phyloP scores from a whole-genome alignment of 2,329 filamentous ascomycete species.

The Diaporthe ilicicola region DNA sequence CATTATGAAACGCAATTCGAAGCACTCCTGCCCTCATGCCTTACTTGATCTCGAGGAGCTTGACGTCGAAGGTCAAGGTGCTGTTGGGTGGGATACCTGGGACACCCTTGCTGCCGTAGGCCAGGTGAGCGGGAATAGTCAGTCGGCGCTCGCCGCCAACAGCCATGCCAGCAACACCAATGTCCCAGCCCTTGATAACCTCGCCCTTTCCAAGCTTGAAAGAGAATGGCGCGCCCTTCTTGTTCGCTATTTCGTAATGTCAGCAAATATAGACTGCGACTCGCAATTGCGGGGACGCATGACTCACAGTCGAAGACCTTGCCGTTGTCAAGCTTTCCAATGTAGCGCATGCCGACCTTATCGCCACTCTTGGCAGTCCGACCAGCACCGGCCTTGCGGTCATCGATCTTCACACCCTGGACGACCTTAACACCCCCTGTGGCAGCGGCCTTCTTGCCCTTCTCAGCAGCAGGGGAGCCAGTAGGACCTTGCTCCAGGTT shows the following conservation, averaged over 20 bases:
- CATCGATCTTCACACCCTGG: slow-evolving; percentile 90
- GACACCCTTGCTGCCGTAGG: slow-evolving; percentile 85
- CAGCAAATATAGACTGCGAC: background rate
- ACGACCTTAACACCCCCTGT: slow-evolving; percentile 78
- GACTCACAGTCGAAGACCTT: slow-evolving; percentile 92
- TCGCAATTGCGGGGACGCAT: background rate
- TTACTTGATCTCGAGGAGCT: slow-evolving; percentile 85
- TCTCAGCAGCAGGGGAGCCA: slow-evolving; percentile 62
- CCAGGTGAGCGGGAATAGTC: slow-evolving; percentile 85
- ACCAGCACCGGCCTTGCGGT: slow-evolving; percentile 91
- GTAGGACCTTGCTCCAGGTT: slow-evolving; percentile 97
- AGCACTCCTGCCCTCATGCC: slow-evolving; percentile 29
- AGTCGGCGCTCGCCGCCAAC: slow-evolving; percentile 93
- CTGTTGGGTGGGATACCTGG: slow-evolving; percentile 93
- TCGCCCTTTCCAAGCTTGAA: slow-evolving; percentile 96
- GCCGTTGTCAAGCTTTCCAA: slow-evolving; percentile 93
- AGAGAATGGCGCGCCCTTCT: slow-evolving; percentile 96
- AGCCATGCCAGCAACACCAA: slow-evolving; percentile 91
- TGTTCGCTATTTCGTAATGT: slow-evolving; percentile 75
- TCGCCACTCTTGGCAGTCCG: slow-evolving; percentile 89
- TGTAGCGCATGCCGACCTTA: slow-evolving; percentile 94
- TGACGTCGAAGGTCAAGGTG: slow-evolving; percentile 90
- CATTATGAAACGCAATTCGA: background rate
- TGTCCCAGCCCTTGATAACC: slow-evolving; percentile 99
- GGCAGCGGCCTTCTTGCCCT: slow-evolving; percentile 48